Base-by-base conservation (phyloP, 176 grass and related monocot species). In the maize (Zea mays) region DNA sequence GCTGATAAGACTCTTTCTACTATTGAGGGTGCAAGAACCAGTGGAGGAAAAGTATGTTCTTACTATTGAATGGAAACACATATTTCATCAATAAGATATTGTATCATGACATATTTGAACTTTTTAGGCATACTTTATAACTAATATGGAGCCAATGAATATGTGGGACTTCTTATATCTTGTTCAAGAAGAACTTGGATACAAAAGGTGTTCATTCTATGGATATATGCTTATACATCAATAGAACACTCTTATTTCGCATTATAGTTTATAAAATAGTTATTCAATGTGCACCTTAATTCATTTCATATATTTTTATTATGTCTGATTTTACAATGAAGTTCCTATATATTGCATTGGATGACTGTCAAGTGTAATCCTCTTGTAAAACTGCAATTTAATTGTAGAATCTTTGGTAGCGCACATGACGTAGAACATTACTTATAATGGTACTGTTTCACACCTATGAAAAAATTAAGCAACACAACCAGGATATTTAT, bases 91-190 rank as follows among this genome's bases (percentile, higher is more conserved):
- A 5, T 48, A 44, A 19, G 46, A 3, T 58, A 16, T 45, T 1
- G 66, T 47, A 7, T 5, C 27, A 56, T 62, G 54, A 10, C 6
- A 13, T 10, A n/a, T 46, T 69, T 37, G 19, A 13, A 37, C 2
- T 58, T 75, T 54, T 47, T 85, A 97, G 90, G 76, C 87, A 33
- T 92, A 92, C 69, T 92, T 97, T 69, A 92, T 97, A 75, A 97
- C 93, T 65, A 97, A 97, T 79, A 87, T 85, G 90, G 90, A 97
- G 35, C 85, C 87, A 21, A 82, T 86, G 12, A 88, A 97, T 54
- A 58, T 92, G 20, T 97, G 93, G 93, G 93, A 89, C 75, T 92
- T 92, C 40, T 1, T 84, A n/a, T 86, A 81, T 65, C 65, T 88
- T 65, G 43, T 88, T 74, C 71, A 73, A 7, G 79, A 92, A 88